Evolutionary conservation across 1,284 basidiomycete genomes (phyloP), one percentile per base, ranked within the genome.

Genomic region (Ganoderma lucidum): DNA sequence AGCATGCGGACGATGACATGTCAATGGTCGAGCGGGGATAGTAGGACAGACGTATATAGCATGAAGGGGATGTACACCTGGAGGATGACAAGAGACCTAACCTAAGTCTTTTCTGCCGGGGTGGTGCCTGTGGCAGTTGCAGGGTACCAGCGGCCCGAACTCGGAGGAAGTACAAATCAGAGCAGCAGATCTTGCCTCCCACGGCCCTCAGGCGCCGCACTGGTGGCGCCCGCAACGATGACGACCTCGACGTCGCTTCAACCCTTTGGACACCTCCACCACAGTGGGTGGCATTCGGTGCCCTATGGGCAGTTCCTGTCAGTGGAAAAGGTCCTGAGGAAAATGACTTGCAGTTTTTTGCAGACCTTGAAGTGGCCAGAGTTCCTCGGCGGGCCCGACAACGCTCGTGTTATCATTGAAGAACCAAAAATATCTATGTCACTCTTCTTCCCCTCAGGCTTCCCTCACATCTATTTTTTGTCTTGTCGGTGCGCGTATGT

Each of bases 271-370:
- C 53, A 56, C 4, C 51, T 30, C 3, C 28, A 55, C 30, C 51
- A 32, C 6, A 19, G 23, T 23, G 51, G 6, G 35, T 14, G 53
- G 53, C 53, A 32, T 32, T 35, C 30, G 14, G 15, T 56, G 32
- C 19, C 48, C 53, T 56, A 56, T 32, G 19, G 53, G 53, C 53
- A 56, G 53, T 19, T 56, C 30, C 53, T 56, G 14, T 32, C 53
- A 56, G 32, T 32, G 15, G 32, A 6, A 19, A 48, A 55, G 8
- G 14, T 9, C 6, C 15, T 10, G 23, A 53, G 17, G 48, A 19
- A n/a, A 10, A 23, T n/a, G 10, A 35, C 3, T 35, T 1, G 35
- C 4, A 5, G 4, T 8, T 35, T 35, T 35, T 35, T 6, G 51
- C 28, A 30, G 51, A 1, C 3, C 6, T 56, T 56, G 53, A 30